Base-by-base conservation (phyloP, 768 basidiomycete genomes). In the Psilocybe cyanescens region DNA sequence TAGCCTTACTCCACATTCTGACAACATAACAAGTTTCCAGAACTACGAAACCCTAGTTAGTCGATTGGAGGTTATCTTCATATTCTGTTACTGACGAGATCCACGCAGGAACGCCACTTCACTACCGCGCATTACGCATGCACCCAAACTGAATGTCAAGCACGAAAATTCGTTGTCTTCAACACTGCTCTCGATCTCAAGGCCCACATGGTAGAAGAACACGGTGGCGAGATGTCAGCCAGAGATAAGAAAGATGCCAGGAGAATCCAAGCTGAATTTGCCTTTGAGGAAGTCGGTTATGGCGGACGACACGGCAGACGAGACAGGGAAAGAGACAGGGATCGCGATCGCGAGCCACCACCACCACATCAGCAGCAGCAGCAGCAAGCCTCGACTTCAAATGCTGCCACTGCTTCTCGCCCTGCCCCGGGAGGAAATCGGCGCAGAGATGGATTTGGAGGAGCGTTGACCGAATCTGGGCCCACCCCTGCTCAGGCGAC, bases 91-190 rank as follows among this genome's bases (percentile, higher is more conserved):
- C 31, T 60, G 28, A 58, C 61, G 31, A 47, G 39, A 41, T 51
- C 24, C 39, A 44, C 41, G 17, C 62, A 92, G 89, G 92, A 94
- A 73, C 77, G 76, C 45, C 94, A 95, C 69, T 93, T 92, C 74
- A 86, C 83, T 65, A 79, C 78, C 30, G 86, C 79, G 2, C 97
- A 99, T 72, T 84, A 84, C 72, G 89, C 91, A 4, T 99, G 97
- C 72, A 79, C 76, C 2, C 88, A 94, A 59, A 64, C 86, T 0
- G 71, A 79, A 41, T 99, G 97, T 70, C 86, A 89, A 48, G 87
- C 86, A 4, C 89, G 86, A 67, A 98, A 97, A 76, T 99, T 99
- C 65, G 92, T 99, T 62, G 97, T 99, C 11, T 99, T 99, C 73
- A 86, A 87, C 44, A 89, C 90, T 3, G 81, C 86, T 12, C 78